Base-by-base conservation (phyloP, 305 asterid genomes). In the Fraxinus paxiana region DNA sequence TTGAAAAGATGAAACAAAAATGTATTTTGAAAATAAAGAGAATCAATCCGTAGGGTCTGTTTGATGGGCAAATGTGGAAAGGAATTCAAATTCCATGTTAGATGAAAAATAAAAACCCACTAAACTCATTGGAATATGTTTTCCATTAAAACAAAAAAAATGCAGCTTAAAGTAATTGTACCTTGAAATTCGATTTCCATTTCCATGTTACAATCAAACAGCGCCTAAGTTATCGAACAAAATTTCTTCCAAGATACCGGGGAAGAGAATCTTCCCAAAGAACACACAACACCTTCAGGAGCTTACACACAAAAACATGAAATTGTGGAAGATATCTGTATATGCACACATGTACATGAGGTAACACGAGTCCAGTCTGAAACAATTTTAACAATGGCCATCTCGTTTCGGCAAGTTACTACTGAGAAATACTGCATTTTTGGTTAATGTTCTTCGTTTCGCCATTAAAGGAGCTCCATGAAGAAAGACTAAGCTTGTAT, bases 401-500 rank as follows among this genome's bases (percentile, higher is more conserved):
- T 63, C 33, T 63, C 34, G 30, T 63, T 24, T 10, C 10, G 2
- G 72, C 30, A 9, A 61, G 71, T 69, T 24, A 46, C 65, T 85
- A 88, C 80, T 86, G 90, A 83, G 88, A 85, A 76, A 82, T 80
- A 51, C 90, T 86, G 88, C 83, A 85, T 80, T 89, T 90, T 84
- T 85, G 86, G 48, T 75, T 79, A 48, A 74, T 82, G 77, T 80
- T 86, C 31, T 76, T 84, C 33, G 82, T 79, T 77, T 87, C 90
- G 24, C 89, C 84, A 70, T 84, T 89, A 76, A 82, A 85, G 24
- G 95, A 85, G 76, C 77, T 87, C 90, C 91, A 90, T 12, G 94
- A 82, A 59, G 94, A 87, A 81, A 88, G 84, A 83, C 86, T 82
- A 86, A 85, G 82, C 82, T 85, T 90, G 85, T 84, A 59, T 0